These are phyloP conservation scores for Hypoxylon fragiforme DNA, from an alignment of 495 filamentous ascomycete species.

Conservation along the genomic window DNA sequence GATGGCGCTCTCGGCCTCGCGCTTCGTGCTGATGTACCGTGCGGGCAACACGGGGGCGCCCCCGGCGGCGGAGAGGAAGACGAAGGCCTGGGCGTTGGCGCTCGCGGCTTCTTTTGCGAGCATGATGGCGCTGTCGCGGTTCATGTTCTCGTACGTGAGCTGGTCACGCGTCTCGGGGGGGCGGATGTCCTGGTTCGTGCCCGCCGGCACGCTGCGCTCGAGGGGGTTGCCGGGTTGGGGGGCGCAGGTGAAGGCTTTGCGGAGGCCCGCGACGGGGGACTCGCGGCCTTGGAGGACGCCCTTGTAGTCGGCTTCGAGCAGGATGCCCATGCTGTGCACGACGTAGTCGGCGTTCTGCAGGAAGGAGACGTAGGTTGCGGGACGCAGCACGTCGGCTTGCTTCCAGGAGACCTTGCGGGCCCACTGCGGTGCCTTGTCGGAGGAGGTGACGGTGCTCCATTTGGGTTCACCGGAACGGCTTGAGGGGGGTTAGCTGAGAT, in stretches of 20 bases:
- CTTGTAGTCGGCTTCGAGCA: slow-evolving; percentile 99
- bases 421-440: slow-evolving; percentile 75
- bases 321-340: slow-evolving; percentile 90
- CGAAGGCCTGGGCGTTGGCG: slow-evolving; percentile 68
- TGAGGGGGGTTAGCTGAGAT: slow-evolving; percentile 8
- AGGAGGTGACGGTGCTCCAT: slow-evolving; percentile 80
- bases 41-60: slow-evolving; percentile 80
- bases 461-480: slow-evolving; percentile 87
- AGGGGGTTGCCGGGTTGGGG: slow-evolving; percentile 64
- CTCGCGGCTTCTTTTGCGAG: slow-evolving; percentile 78
- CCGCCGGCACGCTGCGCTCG: slow-evolving; percentile 38
- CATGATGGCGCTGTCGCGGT: slow-evolving; percentile 80
- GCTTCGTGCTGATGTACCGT: slow-evolving; percentile 88
- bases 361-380: slow-evolving; percentile 71
- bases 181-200: slow-evolving; percentile 57
- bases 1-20: slow-evolving; percentile 85
- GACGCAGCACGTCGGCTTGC: slow-evolving; percentile 81
- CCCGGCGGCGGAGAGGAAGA: slow-evolving; percentile 85
- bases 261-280: slow-evolving; percentile 71
- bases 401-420: slow-evolving; percentile 81
- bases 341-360: slow-evolving; percentile 78
- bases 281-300: slow-evolving; percentile 81
- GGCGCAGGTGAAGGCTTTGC: slow-evolving; percentile 67
- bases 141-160: slow-evolving; percentile 97
- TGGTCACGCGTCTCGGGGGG: slow-evolving; percentile 70